Base-by-base conservation (phyloP, 2,329 filamentous ascomycete species). In the Claviceps pusilla region DNA sequence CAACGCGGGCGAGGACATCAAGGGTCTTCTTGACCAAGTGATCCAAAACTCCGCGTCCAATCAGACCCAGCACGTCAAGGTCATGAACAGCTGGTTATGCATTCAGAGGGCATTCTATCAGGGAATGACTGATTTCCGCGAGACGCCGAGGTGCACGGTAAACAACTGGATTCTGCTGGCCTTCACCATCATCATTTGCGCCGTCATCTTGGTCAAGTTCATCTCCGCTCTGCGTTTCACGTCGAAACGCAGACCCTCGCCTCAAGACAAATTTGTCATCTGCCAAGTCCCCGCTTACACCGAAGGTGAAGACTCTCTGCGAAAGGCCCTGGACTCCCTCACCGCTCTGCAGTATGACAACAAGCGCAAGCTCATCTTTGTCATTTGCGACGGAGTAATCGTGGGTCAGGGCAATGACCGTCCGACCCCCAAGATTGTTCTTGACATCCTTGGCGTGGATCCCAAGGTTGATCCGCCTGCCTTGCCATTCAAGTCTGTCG, bases 191-290 rank as follows among this genome's bases (percentile, higher is more conserved):
- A 74, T 97, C 12, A 74, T 98, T 53, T 89, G 86, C 65, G 57
- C 77, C 1, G 87, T 96, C 57, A 90, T 97, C 59, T 65, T 83
- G 51, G 72, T 87, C 71, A 98, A 97, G 70, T 98, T 98, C 72
- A 68, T 98, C 64, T 83, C 93, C 52, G 93, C 93, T 12, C 77
- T 98, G 46, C 93, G 96, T 64, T 87, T 98, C 57, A 90, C 91
- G 48, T 89, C 89, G 5, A 96, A 96, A 73, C 82, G 87, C 56
- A 84, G 88, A 19, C 93, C 93, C 3, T 79, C 86, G 6, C 86
- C 89, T 42, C 93, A 97, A 69, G 93, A 98, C 70, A 98, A 97
- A 67, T 98, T 98, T 63, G 90, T 98, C 62, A 97, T 98, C 60
- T 97, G 93, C 70, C 89, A 96, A 69, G 89, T 98, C 37, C 93